Conservation (phyloP, 495 filamentous ascomycete species). For the Lindgomyces ingoldianus region DNA sequence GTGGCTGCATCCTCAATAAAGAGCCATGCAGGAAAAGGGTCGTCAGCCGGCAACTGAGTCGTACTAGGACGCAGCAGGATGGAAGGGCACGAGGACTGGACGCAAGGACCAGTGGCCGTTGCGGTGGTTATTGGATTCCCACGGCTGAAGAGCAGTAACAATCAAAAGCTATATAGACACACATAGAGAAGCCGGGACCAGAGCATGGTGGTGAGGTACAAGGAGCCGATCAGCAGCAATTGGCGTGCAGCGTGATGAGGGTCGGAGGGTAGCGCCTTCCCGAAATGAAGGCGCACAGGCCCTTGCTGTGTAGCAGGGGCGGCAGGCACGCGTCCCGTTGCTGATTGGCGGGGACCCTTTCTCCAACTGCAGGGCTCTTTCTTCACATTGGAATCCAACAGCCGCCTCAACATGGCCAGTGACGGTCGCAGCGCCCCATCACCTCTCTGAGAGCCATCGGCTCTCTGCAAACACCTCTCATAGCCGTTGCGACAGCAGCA, state of each 20-base stretch:
- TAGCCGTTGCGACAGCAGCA: no score
- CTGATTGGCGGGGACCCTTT: neutral
- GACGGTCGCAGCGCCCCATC: neutral
- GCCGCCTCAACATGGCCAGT: neutral
- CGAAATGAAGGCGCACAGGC: constrained; percentile 12
- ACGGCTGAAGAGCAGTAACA: constrained; percentile 8
- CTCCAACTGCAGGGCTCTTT: neutral
- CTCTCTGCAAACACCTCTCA: no score
- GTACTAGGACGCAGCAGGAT: neutral
- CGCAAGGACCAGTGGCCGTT: neutral
- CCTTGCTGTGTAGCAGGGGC: neutral
- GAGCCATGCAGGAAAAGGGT: constrained; percentile 2
- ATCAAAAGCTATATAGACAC: constrained; percentile 16
- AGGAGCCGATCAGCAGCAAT: neutral
- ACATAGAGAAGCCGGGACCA: neutral
- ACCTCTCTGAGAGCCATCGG: no score
- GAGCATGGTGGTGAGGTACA: neutral
- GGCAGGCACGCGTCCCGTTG: neutral
- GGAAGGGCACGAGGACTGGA: neutral
- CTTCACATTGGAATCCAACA: neutral
- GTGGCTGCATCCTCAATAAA: constrained; percentile 19
- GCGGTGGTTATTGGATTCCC: neutral
- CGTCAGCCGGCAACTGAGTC: constrained; percentile 16
- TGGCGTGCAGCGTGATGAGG: neutral
- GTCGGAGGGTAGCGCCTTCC: constrained; percentile 7